Conservation (phyloP, 805 yeast species). For the Saccharomycopsis javanensis region DNA sequence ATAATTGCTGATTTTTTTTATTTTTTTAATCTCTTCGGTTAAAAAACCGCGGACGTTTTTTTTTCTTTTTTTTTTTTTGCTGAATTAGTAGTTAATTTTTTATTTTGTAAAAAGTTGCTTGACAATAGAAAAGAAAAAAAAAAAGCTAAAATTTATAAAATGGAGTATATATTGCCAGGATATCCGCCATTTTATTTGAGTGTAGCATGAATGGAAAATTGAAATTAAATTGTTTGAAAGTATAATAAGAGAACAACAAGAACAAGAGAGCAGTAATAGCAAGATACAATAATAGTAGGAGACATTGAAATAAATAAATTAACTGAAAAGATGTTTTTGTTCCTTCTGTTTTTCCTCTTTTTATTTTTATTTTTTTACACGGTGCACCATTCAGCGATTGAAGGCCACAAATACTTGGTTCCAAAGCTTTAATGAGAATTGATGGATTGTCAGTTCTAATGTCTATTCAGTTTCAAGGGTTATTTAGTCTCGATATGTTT, state of each 20-base stretch:
- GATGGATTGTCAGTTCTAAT: background rate
- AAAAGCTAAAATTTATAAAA: no score
- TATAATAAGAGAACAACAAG: no score
- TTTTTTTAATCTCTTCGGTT: no score
- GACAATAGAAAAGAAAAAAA: no score
- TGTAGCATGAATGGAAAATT: no score
- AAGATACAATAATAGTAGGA: no score
- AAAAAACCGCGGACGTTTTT: no score
- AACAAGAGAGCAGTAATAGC: no score
- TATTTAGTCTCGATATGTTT: no score
- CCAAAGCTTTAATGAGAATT: slow-evolving; percentile 14
- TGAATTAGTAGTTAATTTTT: background rate
- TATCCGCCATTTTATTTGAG: background rate
- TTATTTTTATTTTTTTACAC: slow-evolving; percentile 12
- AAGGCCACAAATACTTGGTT: slow-evolving; percentile 14
- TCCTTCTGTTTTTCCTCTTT: slow-evolving; percentile 5
- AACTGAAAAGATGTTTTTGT: slow-evolving; percentile 6
- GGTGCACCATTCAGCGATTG: slow-evolving; percentile 14
- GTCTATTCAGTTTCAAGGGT: no score
- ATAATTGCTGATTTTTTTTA: background rate
- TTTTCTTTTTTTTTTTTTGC: background rate
- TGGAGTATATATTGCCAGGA: background rate
- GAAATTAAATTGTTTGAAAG: no score
- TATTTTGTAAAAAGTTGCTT: background rate
- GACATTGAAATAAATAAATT: no score